Base-by-base conservation (phyloP, 768 basidiomycete genomes). In the Auricularia sp. region DNA sequence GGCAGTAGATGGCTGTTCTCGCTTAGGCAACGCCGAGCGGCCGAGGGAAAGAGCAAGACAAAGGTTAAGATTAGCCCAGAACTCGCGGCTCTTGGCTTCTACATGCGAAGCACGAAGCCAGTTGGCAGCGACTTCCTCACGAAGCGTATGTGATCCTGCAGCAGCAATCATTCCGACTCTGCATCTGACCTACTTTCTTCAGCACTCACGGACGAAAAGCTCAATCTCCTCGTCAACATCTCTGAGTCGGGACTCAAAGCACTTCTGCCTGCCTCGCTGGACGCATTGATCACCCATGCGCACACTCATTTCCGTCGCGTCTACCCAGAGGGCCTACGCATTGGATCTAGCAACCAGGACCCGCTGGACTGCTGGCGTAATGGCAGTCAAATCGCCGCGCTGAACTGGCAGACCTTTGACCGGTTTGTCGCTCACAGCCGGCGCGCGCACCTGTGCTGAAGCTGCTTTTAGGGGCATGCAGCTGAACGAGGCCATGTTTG, bases 371-470 rank as follows among this genome's bases (percentile, higher is more conserved):
- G 82, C 67, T 86, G 85, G 85, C 76, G 79, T 18, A 77, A 74
- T 51, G 86, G 86, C 2, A 80, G 83, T 3, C 86, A 87, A 62
- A 76, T 87, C 10, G 80, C 79, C 0, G 79, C 80, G 44, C 72
- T 87, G 54, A 86, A 87, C 67, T 86, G 85, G 85, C 85, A 87
- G 72, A 76, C 75, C n/a, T 84, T 80, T 68, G 85, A 86, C 69
- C 69, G 67, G 1, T 81, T 81, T 1, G 56, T 36, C 24, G 13
- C 56, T 59, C 29, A 64, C 35, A 36, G 29, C 29, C 29, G 29
- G 29, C 29, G 29, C 29, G 29, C 29, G 29, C 29, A 29, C 29
- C 29, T 29, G 6, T 64, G 7, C 58, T 61, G 39, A 62, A 21
- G 51, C 63, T 61, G 44, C 56, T 36, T 16, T 66, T 34, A 59